Evolutionary conservation across 768 basidiomycete species (phyloP), one percentile per base, ranked within the genome.

Genomic region (Sporobolomyces pararoseus): DNA sequence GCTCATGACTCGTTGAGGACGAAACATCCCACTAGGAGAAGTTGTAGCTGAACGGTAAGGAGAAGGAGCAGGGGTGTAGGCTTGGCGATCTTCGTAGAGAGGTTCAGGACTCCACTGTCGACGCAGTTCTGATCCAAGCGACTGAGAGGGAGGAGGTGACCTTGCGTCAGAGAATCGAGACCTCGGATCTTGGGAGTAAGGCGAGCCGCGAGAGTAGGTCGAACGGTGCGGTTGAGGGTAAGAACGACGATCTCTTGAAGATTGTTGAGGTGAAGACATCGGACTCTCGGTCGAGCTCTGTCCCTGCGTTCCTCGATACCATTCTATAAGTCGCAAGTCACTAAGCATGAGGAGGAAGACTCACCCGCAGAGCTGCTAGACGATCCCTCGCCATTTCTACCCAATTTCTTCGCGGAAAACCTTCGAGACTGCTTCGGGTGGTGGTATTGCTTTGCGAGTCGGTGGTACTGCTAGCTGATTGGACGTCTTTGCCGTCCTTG

Each of bases 321-420:
- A 42, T 9, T 17, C 9, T 42, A 17, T 42, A 9, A 42, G 39
- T n/a, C 39, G 39, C 39, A n/a, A 29, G 7, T 23, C 23, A 6
- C 3, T 32, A 19, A n/a, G 39, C 13, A 17, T 21, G 47, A 23
- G n/a, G n/a, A 55, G 7, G 9, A 16, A 27, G 19, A 46, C 67
- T 31, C 21, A 68, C 67, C 10, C 67, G 47, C 34, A 68, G 31
- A 6, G 62, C 67, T 12, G 67, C 60, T 4, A 68, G 54, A 7
- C 67, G 53, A 23, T 68, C 67, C 7, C 67, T 35, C 3, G 61
- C 67, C 67, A 68, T 68, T n/a, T 3, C 29, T 39, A 13, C 23
- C 46, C 39, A 42, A 42, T 42, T 9, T 34, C 21, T 21, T 49
- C 23, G 9, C 47, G 47, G 39, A 42, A 49, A 44, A 19, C 19